Percentiles rank a stretch among this genome's conserved stretches.
Evolutionary conservation across 495 filamentous ascomycete species (phyloP).

Genomic region (Trichoderma parareesei): DNA sequence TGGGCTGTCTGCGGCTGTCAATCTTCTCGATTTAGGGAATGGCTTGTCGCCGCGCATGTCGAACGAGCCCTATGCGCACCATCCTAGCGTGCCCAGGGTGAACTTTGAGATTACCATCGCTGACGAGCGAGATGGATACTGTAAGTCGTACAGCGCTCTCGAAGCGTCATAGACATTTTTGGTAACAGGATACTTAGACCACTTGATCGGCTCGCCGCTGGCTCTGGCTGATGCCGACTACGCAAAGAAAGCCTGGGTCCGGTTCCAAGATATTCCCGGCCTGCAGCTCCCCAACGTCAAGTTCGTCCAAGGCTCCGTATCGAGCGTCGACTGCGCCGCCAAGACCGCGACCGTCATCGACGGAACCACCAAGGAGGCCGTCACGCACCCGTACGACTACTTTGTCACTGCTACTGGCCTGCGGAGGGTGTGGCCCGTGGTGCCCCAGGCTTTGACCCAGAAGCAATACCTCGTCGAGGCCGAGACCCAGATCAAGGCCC

Average conservation of each 20-base stretch:
- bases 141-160: conserved; percentile 28
- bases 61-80: conserved; percentile 17
- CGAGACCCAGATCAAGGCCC: conserved; percentile 32
- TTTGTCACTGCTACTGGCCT: conserved; percentile 55
- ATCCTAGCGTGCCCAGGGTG: conserved; percentile 26
- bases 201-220: conserved; percentile 58
- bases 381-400: conserved; percentile 51
- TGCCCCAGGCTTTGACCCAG: conserved; percentile 46
- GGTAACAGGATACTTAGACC: conserved; percentile 25
- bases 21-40: conserved; percentile 50
- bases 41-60: conserved; percentile 25
- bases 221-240: conserved; percentile 49
- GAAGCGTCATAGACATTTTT: too few species aligned
- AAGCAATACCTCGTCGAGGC: conserved; percentile 52
- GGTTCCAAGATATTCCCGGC: conserved; percentile 50
- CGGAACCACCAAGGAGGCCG: conserved; percentile 19
- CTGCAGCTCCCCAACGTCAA: conserved; percentile 44
- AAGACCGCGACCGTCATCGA: conserved; percentile 43
- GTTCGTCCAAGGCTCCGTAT: conserved; percentile 50
- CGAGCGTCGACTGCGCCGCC: conserved; percentile 38
- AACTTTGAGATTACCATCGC: conserved; percentile 57
- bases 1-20: conserved; percentile 52
- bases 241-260: conserved; percentile 52
- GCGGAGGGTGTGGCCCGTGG: conserved; percentile 52
- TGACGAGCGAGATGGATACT: conserved; percentile 64